Evolutionary conservation across 2,329 filamentous ascomycete species (phyloP).

Genomic region (Xylariaceae sp.): DNA sequence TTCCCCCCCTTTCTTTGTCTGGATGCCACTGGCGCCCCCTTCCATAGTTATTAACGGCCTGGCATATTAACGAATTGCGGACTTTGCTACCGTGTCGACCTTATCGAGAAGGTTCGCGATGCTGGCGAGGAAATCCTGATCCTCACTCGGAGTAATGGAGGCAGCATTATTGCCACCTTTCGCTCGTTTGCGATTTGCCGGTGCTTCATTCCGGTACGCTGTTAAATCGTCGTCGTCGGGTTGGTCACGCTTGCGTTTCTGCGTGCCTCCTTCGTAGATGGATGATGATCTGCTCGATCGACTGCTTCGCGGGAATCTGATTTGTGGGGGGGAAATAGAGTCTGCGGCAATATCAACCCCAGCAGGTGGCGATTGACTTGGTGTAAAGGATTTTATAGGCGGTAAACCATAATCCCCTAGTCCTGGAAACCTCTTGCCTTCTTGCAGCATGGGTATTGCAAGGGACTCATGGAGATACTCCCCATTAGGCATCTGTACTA

Average conservation of each 20-base stretch:
- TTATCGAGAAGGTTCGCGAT: constrained; percentile 28
- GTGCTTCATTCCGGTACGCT: constrained; percentile 23
- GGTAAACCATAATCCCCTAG: constrained; percentile 38
- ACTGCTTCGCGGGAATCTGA: constrained; percentile 2
- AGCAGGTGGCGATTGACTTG: constrained; percentile 21
- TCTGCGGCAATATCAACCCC: constrained; percentile 1
- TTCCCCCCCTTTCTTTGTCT: neutral
- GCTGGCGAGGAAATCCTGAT: constrained; percentile 27
- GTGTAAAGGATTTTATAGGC: constrained; percentile 19
- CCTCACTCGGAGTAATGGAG: constrained; percentile 12
- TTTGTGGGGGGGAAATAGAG: constrained; percentile 3
- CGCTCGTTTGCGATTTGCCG: constrained; percentile 26
- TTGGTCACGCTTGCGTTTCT: constrained; percentile 29
- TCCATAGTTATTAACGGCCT: neutral
- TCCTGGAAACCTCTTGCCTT: constrained; percentile 39
- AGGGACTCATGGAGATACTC: constrained; percentile 50
- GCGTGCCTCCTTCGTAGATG: constrained; percentile 12
- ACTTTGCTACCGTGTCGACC: constrained; percentile 20
- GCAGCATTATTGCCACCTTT: constrained; percentile 20
- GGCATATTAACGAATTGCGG: constrained; percentile 1
- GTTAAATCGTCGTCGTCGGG: constrained; percentile 25
- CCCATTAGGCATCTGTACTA: constrained; percentile 52
- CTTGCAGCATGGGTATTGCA: constrained; percentile 42
- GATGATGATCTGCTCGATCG: constrained; percentile 24
- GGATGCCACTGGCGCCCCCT: neutral